Evolutionary conservation across 2,329 filamentous ascomycete species (phyloP), one percentile per base, ranked within the genome.

Genomic region (Metarhizium rileyi): DNA sequence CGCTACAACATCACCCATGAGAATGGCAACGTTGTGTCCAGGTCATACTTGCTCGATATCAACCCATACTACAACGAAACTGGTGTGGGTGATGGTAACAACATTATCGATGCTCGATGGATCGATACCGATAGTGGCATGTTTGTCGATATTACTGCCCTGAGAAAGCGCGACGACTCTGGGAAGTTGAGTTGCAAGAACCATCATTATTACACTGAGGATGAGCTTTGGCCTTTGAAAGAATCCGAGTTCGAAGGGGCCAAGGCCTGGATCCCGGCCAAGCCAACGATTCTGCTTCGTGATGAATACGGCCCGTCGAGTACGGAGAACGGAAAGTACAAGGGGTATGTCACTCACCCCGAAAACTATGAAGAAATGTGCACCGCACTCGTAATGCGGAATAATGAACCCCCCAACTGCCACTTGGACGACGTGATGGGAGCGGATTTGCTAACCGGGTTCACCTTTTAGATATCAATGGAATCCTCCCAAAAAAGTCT

Each of bases 51-150:
- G 12, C 75, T 93, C 12, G 87, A 93, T 61, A 72, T 91, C 53
- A 93, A 91, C 66, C 84, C 86, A 0, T 80, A 83, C 70, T 76
- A 81, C 58, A 71, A 70, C 50, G 76, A 84, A 49, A 70, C 83
- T 2, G 72, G 73, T 25, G 74, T 79, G 22, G 82, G 82, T 41
- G 76, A 86, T 57, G 86, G 86, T 18, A 70, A 75, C 61, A 94
- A 94, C 63, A 77, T 93, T 50, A 93, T 93, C 59, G 88, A 93
- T 66, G 87, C 83, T 23, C 77, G 88, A 43, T 94, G 86, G 86
- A 87, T 93, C 61, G 87, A 93, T 65, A 75, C 76, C 51, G 66
- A 70, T 49, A 93, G 83, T 58, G 87, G 87, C 44, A 75, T 91
- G 60, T 94, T 86, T 65, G 82, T 93, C 64, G 87, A 93, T 64